Evolutionary conservation across 1,284 basidiomycete genomes (phyloP), one percentile per base, ranked within the genome.

Genomic region (Filobasidium uniguttulatum): DNA sequence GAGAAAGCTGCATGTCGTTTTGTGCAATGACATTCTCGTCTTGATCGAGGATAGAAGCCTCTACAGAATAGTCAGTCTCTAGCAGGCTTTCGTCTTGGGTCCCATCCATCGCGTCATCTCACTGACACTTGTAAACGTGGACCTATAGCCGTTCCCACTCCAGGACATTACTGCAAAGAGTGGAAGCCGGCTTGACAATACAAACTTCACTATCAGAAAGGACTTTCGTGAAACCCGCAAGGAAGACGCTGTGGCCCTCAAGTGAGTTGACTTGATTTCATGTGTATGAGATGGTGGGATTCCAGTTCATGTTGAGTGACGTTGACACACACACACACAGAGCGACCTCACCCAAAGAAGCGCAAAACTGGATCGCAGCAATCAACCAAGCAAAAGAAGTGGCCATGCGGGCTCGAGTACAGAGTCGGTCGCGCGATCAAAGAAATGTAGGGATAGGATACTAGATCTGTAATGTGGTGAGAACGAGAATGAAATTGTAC

Each of bases 1-100:
- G 1, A 74, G 85, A 38, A 85, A 80, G 61, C 67, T 96, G 37
- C 75, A 78, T 40, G 77, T 75, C n/a, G 79, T 85, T 62, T 64
- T 88, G 52, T 88, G 85, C 59, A 86, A 75, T 59, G 85, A 89
- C 60, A 81, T 87, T 40, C 62, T 89, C 34, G 80, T 89, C 1
- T 71, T 90, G 38, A 81, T 83, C 12, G 82, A 88, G 2, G 76
- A 75, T 22, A 78, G 76, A 55, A 78, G 78, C 9, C 64, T 90
- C 12, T 90, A 90, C 65, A 77, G 83, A 35, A 83, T 87, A 78
- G 86, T 87, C 53, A 59, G 79, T 71, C n/a, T 15, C 28, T n/a
- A n/a, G n/a, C n/a, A n/a, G n/a, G n/a, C n/a, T n/a, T n/a, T n/a
- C n/a, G n/a, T 7, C n/a, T 8, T 43, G 22, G 0, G 23, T 19